Evolutionary conservation across 176 grass and related monocot genomes (phyloP), one percentile per base, ranked within the genome.

Genomic region (Rhynchospora tenuis): DNA sequence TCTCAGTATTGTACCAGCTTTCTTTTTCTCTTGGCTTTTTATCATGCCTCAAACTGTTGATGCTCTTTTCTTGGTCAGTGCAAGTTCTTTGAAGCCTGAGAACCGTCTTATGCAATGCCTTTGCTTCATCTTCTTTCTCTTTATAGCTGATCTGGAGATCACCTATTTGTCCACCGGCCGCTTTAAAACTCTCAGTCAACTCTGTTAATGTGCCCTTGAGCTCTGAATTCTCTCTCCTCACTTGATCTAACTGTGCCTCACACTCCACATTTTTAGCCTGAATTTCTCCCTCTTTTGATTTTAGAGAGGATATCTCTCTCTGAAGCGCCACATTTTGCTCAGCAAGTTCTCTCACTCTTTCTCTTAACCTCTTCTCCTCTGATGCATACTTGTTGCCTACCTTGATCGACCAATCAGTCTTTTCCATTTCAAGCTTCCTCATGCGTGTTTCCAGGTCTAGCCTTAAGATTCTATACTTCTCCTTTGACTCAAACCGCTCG

Each of bases 281-380:
- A 19, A 62, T 80, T 78, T 98, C 89, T 52, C 71, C 78, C 70
- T 86, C 88, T 57, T 83, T 85, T 81, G 83, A 86, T 83, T 94
- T 90, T 80, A 92, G 87, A 79, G 64, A 89, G 76, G 90, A 91
- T 86, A 94, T 73, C 79, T 98, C 92, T 88, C 95, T 93, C 84
- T 98, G 95, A 84, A 98, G 88, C 33, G 92, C 85, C 55, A 98
- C 92, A 86, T 98, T 98, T 67, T 98, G 88, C 72, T 98, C 95
- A 52, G 95, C 95, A 61, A 98, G 90, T 90, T 94, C 92, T 86
- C 92, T 91, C 47, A 98, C 90, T 45, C 90, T 86, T 65, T 98
- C 95, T 86, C 89, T 85, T 6, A 98, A 84, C 68, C 92, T 91
- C 85, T 94, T 88, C 80, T 98, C 95, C 84, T 98, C 95, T 61